Conservation (phyloP, 371 early-diverging fungal species). For the Haplosporangium sp. region DNA sequence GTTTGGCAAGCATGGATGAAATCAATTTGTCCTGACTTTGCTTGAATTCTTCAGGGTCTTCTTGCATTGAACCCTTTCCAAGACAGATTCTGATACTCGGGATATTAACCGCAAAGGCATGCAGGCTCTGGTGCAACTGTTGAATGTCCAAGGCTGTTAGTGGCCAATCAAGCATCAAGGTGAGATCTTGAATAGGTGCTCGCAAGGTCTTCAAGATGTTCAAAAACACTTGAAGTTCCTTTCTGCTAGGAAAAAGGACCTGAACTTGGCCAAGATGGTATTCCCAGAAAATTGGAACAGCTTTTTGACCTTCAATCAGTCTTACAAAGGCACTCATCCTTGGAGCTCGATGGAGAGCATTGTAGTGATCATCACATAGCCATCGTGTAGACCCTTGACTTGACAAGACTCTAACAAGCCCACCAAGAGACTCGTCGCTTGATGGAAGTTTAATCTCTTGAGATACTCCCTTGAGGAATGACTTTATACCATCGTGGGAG, state of each 20-base stretch:
- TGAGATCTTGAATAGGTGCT: constrained; percentile 30
- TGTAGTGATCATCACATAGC: constrained; percentile 29
- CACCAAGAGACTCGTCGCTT: constrained; percentile 14
- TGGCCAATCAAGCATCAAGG: constrained; percentile 21
- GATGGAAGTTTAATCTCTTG: constrained; percentile 2
- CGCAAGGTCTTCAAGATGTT: constrained; percentile 10
- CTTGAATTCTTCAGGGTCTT: background rate
- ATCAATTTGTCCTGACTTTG: background rate
- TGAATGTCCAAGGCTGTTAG: constrained; percentile 15
- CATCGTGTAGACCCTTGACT: constrained; percentile 16
- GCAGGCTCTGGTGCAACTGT: background rate
- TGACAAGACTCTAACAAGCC: constrained; percentile 17
- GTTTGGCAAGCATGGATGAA: background rate
- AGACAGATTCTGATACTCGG: constrained; percentile 17
- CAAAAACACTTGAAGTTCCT: constrained; percentile 6
- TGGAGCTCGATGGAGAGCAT: background rate
- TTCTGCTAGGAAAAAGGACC: constrained; percentile 9
- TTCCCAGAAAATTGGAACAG: constrained; percentile 7
- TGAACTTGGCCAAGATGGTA: constrained; percentile 9
- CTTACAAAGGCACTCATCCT: constrained; percentile 12
- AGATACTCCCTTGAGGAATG: background rate
- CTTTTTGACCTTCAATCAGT: constrained; percentile 4
- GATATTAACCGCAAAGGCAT: background rate
- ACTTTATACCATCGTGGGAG: background rate
- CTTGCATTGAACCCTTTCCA: background rate